Base-by-base conservation (phyloP, 2,329 filamentous ascomycete species). In the Hypocrella siamensis region DNA sequence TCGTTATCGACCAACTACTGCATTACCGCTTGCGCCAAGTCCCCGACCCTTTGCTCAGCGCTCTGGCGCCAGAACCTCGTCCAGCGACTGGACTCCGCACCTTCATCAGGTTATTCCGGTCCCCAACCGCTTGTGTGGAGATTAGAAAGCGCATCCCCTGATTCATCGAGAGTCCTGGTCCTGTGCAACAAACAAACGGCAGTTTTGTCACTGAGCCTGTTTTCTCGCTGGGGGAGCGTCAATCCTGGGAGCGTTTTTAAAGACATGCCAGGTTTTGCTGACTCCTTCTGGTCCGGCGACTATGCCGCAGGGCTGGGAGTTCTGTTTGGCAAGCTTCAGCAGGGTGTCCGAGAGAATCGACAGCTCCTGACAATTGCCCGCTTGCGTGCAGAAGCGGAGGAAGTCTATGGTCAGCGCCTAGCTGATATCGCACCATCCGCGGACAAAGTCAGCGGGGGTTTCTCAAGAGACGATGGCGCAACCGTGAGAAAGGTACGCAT, bases 211-310 rank as follows among this genome's bases (percentile, higher is more conserved):
- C 21, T 12, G 12, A 22, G 12, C 21, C 21, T 22, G 21, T 12
- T 22, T 22, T 22, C 21, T 7, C 12, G 21, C 21, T 22, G 21
- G 12, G 12, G 8, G 21, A 12, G 21, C 3, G 8, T 22, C 12
- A 7, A 7, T 22, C 21, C 12, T 12, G 12, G 8, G 21, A 22
- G 21, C 12, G 21, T 22, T 12, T 12, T 7, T 22, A 18, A 17
- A 11, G 17, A 28, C 53, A 88, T 88, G 81, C 79, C 81, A 45
- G 74, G 82, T 47, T 96, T 98, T 60, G 77, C 85, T 45, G 84
- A 88, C 61, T 93, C 86, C 31, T 96, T 98, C 63, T 98, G 90
- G 90, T 93, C 90, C 39, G 74, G 75, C 53, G 90, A 98, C 69
- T 96, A 96, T 67, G 88, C 88, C 53, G 85, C 82, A 65, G 86